Percentiles rank a stretch among this genome's conserved stretches.
phyloP scores from a whole-genome alignment of 345 rosid genomes.

The Populus alba region DNA sequence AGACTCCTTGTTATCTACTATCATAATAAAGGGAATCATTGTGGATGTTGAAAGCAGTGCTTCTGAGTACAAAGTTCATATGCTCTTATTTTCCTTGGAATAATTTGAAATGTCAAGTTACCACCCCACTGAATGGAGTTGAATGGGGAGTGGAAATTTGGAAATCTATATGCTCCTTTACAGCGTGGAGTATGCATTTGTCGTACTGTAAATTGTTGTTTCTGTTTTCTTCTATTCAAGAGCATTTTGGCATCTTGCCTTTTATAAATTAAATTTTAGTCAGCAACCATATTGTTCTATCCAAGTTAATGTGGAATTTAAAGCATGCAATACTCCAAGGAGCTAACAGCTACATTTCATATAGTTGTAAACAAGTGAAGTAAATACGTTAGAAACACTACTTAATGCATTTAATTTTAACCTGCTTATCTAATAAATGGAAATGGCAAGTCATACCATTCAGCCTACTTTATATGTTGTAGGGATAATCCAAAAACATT shows the following conservation, averaged over 20 bases:
- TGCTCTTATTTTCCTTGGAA: neutral
- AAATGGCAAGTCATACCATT: neutral
- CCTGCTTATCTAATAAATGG: neutral
- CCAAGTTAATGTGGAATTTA: neutral
- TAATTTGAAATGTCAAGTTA: neutral
- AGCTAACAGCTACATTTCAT: neutral
- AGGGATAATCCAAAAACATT: neutral
- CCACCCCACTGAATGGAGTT: neutral
- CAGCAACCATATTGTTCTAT: neutral
- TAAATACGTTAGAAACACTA: neutral
- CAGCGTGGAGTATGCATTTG: neutral
- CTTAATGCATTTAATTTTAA: neutral
- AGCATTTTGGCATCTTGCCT: neutral
- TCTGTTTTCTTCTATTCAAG: neutral
- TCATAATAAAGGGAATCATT: neutral
- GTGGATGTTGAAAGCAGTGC: neutral
- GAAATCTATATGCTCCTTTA: neutral
- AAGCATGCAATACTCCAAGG: neutral
- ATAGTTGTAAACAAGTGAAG: neutral
- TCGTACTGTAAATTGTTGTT: neutral
- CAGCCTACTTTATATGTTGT: neutral
- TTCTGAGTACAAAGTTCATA: neutral
- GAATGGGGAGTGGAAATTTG: neutral
- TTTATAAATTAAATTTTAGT: neutral
- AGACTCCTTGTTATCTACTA: neutral